Evolutionary conservation across 345 rosid species (phyloP).

Genomic region (Acer yangbiense): DNA sequence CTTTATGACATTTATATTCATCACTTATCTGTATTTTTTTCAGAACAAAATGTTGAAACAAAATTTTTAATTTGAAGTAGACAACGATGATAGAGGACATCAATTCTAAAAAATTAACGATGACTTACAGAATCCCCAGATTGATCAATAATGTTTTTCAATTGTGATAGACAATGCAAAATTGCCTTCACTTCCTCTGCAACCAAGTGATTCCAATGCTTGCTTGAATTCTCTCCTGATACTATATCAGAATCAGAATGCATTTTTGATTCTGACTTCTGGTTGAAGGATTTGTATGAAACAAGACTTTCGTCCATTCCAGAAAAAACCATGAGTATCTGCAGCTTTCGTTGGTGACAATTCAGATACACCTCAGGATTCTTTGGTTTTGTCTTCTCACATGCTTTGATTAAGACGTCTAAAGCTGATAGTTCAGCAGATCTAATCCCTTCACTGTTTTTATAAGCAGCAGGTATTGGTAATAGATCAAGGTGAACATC

Average conservation of each 20-base stretch:
- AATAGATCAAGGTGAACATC: constrained; percentile 44
- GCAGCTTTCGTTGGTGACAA: constrained; percentile 81
- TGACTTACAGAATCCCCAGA: constrained; percentile 64
- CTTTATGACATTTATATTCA: constrained; percentile 7
- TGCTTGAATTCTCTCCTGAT: constrained; percentile 44
- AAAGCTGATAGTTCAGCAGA: constrained; percentile 72
- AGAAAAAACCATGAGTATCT: constrained; percentile 59
- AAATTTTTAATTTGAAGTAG: constrained; percentile 6
- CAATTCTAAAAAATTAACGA: constrained; percentile 11
- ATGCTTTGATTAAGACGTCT: constrained; percentile 66
- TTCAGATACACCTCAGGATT: constrained; percentile 65
- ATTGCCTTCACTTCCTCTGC: constrained; percentile 80
- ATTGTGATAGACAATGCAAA: constrained; percentile 55
- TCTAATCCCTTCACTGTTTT: constrained; percentile 44
- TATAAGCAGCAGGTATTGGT: constrained; percentile 39
- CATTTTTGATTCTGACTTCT: constrained; percentile 33
- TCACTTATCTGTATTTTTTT: not conserved
- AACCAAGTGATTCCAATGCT: constrained; percentile 59
- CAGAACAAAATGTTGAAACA: not conserved
- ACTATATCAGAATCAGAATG: constrained; percentile 38
- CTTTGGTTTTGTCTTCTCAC: constrained; percentile 63
- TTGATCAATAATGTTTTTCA: constrained; percentile 60
- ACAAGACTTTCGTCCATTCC: constrained; percentile 48
- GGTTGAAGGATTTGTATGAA: constrained; percentile 35
- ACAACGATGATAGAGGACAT: constrained; percentile 12